phyloP scores from a whole-genome alignment of 169 alveolate genomes.

The Babesia sp. region DNA sequence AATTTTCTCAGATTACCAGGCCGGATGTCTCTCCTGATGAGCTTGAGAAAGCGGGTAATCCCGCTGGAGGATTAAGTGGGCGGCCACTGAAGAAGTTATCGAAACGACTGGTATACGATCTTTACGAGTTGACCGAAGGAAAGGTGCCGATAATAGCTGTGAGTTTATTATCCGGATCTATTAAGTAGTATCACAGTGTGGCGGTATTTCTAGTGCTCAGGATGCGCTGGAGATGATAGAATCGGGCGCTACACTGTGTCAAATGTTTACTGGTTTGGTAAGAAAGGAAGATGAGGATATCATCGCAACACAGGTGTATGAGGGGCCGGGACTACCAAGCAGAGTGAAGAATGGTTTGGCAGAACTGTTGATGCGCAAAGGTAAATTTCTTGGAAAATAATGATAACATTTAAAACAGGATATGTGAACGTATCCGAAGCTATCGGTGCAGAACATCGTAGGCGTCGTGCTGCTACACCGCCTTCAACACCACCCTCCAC shows the following conservation, averaged over 20 bases:
- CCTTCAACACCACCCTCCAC: neutral
- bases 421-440: conserved; percentile 52
- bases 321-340: conserved; percentile 65
- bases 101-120: conserved; percentile 74
- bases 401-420: conserved; percentile 1
- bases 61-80: conserved; percentile 85
- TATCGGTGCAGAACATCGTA: conserved; percentile 54
- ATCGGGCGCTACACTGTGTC: conserved; percentile 86
- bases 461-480: neutral
- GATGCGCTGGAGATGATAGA: conserved; percentile 84
- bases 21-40: conserved; percentile 24
- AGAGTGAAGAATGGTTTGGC: conserved; percentile 57
- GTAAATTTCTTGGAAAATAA: neutral
- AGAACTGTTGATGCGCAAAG: conserved; percentile 22
- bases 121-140: conserved; percentile 78
- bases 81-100: conserved; percentile 74
- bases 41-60: conserved; percentile 23
- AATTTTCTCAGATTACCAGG: conserved; percentile 18
- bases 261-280: conserved; percentile 80
- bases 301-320: conserved; percentile 33
- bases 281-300: neutral
- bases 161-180: neutral
- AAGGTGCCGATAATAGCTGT: conserved; percentile 83
- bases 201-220: conserved; percentile 82
- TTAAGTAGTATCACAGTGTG: conserved; percentile 65